Evolutionary conservation across 768 basidiomycete genomes (phyloP), one percentile per base, ranked within the genome.

Genomic region (Auriculariales sp.): DNA sequence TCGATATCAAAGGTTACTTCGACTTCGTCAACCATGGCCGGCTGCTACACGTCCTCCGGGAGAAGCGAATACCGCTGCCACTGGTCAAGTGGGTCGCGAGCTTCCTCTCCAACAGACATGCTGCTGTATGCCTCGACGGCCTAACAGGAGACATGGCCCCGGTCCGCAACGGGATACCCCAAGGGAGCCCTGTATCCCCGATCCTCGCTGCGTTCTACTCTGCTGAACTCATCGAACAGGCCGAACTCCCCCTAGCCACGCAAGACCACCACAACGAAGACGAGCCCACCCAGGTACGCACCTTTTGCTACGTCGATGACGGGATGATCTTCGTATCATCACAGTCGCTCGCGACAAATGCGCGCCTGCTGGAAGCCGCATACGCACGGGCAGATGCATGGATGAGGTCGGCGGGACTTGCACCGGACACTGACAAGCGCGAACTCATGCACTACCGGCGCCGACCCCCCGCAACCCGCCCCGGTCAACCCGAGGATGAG

Each of bases 281-380:
- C 49, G 44, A 49, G 2, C 56, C 57, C 0, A 60, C 56, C 14
- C 25, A 46, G 7, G 30, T 47, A 12, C 4, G 28, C 1, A 47
- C 62, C 0, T 14, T 61, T 28, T 62, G 63, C 57, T 65, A 64
- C 46, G 59, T 65, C 1, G 62, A 67, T 46, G 62, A 66, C 47
- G 64, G 63, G 2, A 49, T 54, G 17, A 56, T 59, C 1, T 36
- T 7, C 35, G 35, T 36, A 12, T 36, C 35, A 5, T 36, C 35
- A 12, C 14, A 17, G 35, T 36, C 35, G 15, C 35, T 36, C 35
- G 22, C 14, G n/a, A 36, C 35, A 7, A 36, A 36, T 17, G 35
- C 22, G 7, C 7, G 7, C 35, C 35, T 36, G 7, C 35, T 36
- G 6, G 35, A 36, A 6, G 35, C 35, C 15, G 35, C 35, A 12